Evolutionary conservation across 2,329 filamentous ascomycete genomes (phyloP), one percentile per base, ranked within the genome.

Genomic region (Claviceps fusiformis): DNA sequence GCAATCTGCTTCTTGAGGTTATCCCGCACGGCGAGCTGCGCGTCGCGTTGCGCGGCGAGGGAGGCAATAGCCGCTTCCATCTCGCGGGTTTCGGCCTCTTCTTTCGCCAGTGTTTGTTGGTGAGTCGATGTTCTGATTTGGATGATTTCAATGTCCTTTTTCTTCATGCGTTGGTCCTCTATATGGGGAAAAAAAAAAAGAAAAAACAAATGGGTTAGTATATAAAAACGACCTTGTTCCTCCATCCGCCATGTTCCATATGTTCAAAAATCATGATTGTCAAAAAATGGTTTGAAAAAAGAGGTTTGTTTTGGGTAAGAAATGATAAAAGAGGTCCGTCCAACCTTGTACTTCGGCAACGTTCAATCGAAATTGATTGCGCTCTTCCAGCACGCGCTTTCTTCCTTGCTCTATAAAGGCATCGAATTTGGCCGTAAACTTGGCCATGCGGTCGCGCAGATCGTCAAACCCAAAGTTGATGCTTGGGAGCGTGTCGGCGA

Each of bases 401-500:
- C 92, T 81, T 0, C 91, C 90, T 60, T 88, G 84, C 65, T 95
- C 92, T 59, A 98, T 96, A 63, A 96, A 97, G 0, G 85, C 83
- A 67, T 98, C 93, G 63, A 98, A 98, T 62, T 83, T 86, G 9
- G 82, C 79, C 0, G 87, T 96, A 68, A 98, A 98, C 59, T 87
- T 89, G 54, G 85, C 80, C 93, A 98, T 97, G 71, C 90, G 87
- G 65, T 92, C 89, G 71, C 92, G 91, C 66, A 98, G 73, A 62
- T 96, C 89, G 63, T 97, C 91, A 70, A 97, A 97, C 56, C 90
- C 90, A 69, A 98, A 97, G 71, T 95, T 90, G 70, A 95, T 87
- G 67, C 80, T 88, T 41, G 93, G 93, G 9, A 98, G 81, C 52
- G 82, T 82, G 67, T 90, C 86, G 46, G 84, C 85, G 73, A 88